Evolutionary conservation across 23 red algal species (phyloP), one percentile per base, ranked within the genome.

Genomic region (Cyanidiococcus yangmingshanensis): DNA sequence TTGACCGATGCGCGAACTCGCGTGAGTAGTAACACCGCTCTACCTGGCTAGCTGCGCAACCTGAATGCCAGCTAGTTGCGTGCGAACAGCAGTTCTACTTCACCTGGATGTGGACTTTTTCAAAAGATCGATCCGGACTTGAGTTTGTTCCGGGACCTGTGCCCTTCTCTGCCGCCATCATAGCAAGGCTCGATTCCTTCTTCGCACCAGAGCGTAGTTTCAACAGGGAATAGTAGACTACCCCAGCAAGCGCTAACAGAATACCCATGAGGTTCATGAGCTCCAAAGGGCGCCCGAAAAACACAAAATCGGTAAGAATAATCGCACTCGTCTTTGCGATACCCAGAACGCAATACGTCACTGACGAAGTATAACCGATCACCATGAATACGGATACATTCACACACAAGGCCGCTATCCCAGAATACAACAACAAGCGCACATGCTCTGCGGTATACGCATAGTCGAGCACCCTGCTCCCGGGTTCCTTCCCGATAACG

Each of bases 301-400:
- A 81, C 0, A 96, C 37, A 79, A 91, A 96, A 68, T 91, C 92
- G 41, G 86, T 76, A 29, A 85, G 50, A 38, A 96, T 82, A 80
- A 96, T 85, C 29, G 87, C 82, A 21, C 85, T 82, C 29, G 92
- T 96, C 79, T 96, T 96, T 26, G 85, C 85, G 59, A 87, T 82
- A 30, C 92, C 92, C 1, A 96, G 68, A 31, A 96, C 92, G 76
- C 90, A 90, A 76, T 96, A 96, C 30, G 92, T 90, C 18, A 96
- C 86, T 18, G 92, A 82, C 3, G 88, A 91, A 12, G 87, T 96
- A 75, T 87, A 82, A 24, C 92, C 92, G 50, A 96, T 96, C 17
- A 96, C 75, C 79, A 91, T 68, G 59, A 96, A 96, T 37, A 96
- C 90, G 0, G 83, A 87, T 39, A 96, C 86, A 63, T 96, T 96